Base-by-base conservation (phyloP, 208 protist genomes). In the Leishmania braziliensis region DNA sequence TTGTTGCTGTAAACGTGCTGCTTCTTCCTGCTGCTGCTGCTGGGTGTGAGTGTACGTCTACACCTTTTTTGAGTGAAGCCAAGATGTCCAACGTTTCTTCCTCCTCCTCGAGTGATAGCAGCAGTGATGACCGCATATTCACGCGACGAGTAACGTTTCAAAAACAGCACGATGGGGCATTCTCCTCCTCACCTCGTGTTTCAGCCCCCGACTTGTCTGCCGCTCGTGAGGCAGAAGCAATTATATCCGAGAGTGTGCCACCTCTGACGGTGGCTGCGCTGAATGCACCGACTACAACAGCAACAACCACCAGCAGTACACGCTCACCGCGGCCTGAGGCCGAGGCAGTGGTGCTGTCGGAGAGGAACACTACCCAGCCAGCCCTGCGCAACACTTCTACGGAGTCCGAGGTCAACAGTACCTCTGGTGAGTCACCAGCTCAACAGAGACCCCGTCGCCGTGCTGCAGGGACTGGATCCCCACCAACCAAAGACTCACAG, bases 91-190 rank as follows among this genome's bases (percentile, higher is more conserved):
- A 53, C 39, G 16, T 48, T 53, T 53, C 46, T 36, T 73, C 69
- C 9, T 51, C 69, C 9, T 51, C 39, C 62, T 54, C 58, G 69
- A 81, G 71, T 43, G 63, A 26, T 53, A 62, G 70, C 29, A 86
- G 79, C 79, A 83, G 79, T 65, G 79, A 86, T 65, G 83, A 83
- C 36, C 70, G 48, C 60, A 81, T 86, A 51, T 86, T 86, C 76
- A 86, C 79, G 10, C 65, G 77, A 18, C 78, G 26, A 18, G 79
- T 86, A 9, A 72, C 78, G 46, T 48, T 86, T 39, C 29, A 77
- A 73, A 60, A 51, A 29, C 77, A 23, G n/a, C 58, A 76, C 6
- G 4, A 33, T 62, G 51, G n/a, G 0, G 29, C 51, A 23, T 16
- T 20, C 8, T 39, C 56, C 36, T 77, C 50, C 43, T 62, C 39